Percentiles rank a stretch among this genome's conserved stretches.
phyloP scores from a whole-genome alignment of 2,329 filamentous ascomycete genomes.

The Colletotrichum sp. region DNA sequence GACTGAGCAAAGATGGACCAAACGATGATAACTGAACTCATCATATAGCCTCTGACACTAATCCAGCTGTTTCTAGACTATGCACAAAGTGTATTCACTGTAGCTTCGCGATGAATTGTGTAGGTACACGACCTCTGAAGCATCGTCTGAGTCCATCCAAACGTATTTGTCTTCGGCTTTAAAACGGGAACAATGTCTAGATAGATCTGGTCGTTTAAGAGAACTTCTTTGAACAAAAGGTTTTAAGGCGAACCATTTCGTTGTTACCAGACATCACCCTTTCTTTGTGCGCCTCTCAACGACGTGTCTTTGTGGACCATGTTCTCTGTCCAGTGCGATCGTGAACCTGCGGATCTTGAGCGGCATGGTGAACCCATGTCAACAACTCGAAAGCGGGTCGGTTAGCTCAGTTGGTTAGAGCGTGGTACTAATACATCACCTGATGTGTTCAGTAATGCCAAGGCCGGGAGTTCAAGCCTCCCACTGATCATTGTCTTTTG shows the following conservation, averaged over 20 bases:
- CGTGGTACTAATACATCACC: constrained; percentile 20
- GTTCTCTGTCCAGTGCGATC: not conserved
- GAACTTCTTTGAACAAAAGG: not conserved
- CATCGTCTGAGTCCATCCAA: not conserved
- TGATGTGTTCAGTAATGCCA: constrained; percentile 15
- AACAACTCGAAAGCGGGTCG: not conserved
- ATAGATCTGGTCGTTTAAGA: not conserved
- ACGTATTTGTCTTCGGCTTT: not conserved
- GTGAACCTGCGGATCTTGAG: not conserved
- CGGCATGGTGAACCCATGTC: accelerated
- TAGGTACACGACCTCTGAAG: not conserved
- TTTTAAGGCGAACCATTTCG: not conserved
- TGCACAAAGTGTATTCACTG: not conserved
- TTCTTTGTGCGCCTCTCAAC: not conserved
- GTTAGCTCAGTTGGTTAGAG: constrained; percentile 22
- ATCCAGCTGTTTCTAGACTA: not conserved
- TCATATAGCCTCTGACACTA: not conserved
- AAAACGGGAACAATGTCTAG: not conserved
- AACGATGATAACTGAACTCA: not conserved
- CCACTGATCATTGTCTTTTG: constrained; percentile 7
- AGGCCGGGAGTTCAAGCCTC: constrained; percentile 21
- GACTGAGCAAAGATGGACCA: not conserved
- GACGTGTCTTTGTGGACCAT: not conserved
- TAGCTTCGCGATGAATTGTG: not conserved
- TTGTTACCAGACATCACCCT: not conserved